Percentiles rank a stretch among this genome's conserved stretches.
Evolutionary conservation across 2,329 filamentous ascomycete species (phyloP).

Genomic region (Esteya vermicola): DNA sequence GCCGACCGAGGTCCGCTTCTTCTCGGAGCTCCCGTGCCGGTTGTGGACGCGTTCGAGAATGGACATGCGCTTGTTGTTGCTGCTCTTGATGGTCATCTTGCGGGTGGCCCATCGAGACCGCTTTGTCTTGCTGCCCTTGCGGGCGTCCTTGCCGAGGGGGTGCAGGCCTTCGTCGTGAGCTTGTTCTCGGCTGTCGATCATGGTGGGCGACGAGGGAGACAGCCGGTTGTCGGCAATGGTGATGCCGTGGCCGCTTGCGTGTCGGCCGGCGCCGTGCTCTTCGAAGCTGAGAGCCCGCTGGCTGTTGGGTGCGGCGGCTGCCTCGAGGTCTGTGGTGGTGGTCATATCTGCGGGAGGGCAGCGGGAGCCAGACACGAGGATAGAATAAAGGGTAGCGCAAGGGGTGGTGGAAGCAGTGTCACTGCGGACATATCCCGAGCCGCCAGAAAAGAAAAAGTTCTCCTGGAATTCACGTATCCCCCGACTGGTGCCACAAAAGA

Average conservation of each 20-base stretch:
- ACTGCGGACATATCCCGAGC: neutral
- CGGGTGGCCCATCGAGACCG: constrained; percentile 95
- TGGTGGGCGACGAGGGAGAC: constrained; percentile 13
- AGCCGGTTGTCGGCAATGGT: constrained; percentile 12
- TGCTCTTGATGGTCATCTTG: constrained; percentile 62
- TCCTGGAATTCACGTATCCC: too few relatives aligned
- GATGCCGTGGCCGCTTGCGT: constrained; percentile 7
- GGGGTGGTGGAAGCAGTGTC: neutral
- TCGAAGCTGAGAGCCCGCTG: too few relatives aligned
- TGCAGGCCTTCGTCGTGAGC: neutral
- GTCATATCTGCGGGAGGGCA: neutral
- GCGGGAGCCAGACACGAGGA: neutral
- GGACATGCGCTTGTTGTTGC: constrained; percentile 64
- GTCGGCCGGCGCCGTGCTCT: too few relatives aligned
- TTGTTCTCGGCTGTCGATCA: neutral
- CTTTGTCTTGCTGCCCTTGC: constrained; percentile 47
- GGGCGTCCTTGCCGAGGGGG: too few relatives aligned
- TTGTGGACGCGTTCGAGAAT: constrained; percentile 65
- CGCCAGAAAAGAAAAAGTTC: neutral
- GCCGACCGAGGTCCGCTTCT: constrained; percentile 41
- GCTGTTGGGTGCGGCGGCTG: neutral
- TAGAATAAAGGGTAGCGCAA: neutral
- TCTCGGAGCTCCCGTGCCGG: constrained; percentile 50
- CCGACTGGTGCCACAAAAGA: too few relatives aligned
- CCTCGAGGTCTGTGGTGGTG: neutral